phyloP scores from a whole-genome alignment of 2,329 filamentous ascomycete genomes.

The Aspergillus latus region DNA sequence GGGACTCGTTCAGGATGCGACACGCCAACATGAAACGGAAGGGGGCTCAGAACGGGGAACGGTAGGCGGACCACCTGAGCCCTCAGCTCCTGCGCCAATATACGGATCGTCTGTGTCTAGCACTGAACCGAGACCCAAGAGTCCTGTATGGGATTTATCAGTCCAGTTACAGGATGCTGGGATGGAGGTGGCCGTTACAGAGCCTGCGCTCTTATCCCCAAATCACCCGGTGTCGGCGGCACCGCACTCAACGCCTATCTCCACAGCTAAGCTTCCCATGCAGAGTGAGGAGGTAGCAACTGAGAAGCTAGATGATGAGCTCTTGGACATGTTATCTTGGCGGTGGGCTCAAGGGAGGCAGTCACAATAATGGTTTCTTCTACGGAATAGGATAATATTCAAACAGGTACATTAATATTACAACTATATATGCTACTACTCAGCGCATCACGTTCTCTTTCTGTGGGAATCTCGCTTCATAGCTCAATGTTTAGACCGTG shows the following conservation, averaged over 20 bases:
- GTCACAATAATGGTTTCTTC: no score
- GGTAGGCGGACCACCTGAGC: no score
- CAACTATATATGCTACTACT: neutral
- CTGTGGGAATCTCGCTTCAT: no score
- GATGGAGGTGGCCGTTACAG: neutral
- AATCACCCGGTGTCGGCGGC: neutral
- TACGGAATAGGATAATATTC: no score
- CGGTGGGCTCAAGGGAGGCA: neutral
- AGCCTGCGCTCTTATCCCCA: neutral
- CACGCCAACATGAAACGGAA: no score
- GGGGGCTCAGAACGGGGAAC: no score
- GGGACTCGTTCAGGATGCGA: no score
- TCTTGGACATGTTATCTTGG: conserved; percentile 7
- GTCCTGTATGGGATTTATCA: neutral
- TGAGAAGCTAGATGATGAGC: conserved; percentile 10
- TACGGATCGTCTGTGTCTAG: no score
- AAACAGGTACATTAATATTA: neutral
- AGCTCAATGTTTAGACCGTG: no score
- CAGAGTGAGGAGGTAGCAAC: neutral
- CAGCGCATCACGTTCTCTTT: no score
- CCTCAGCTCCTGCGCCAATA: no score
- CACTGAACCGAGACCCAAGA: no score
- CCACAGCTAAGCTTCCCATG: neutral
- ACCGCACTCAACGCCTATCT: neutral
- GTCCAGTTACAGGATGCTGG: neutral